Evolutionary conservation across 345 rosid species (phyloP).

Genomic region (Citrus maxima): DNA sequence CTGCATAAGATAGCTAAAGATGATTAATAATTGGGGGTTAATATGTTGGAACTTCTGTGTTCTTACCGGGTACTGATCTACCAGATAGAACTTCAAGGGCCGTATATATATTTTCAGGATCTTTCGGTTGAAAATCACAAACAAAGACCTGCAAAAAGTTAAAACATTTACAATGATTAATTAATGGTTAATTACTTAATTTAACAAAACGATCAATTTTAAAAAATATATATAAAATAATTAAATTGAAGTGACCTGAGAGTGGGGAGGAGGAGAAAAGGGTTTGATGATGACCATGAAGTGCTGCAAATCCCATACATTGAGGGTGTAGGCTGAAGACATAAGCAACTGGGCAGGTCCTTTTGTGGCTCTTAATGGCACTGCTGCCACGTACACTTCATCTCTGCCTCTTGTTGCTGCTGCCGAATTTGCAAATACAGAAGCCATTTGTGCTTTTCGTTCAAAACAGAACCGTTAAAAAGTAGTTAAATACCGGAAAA

Average conservation of each 20-base stretch:
- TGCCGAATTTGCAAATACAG: constrained; percentile 18
- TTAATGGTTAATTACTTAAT: neutral
- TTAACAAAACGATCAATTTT: neutral
- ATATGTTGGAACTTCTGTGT: neutral
- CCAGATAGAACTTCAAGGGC: constrained; percentile 55
- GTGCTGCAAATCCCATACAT: constrained; percentile 50
- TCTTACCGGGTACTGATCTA: constrained; percentile 49
- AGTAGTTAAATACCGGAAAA: neutral
- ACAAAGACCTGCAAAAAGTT: constrained; percentile 30
- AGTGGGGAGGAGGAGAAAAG: constrained; percentile 20
- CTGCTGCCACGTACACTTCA: constrained; percentile 55
- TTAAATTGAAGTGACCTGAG: constrained; percentile 33
- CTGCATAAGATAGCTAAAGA: no score
- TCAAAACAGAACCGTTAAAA: constrained; percentile 1
- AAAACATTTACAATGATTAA: neutral
- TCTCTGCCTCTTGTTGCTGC: constrained; percentile 29
- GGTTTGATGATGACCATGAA: constrained; percentile 60
- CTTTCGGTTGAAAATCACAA: constrained; percentile 62
- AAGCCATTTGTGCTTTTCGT: constrained; percentile 21
- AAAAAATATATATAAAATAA: neutral
- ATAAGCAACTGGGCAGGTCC: constrained; percentile 56
- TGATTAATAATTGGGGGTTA: neutral
- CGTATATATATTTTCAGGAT: constrained; percentile 47
- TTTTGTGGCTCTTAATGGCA: constrained; percentile 51
- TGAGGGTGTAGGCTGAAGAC: constrained; percentile 62